These are phyloP conservation scores for Cyclocybe aegerita DNA, from an alignment of 768 basidiomycete genomes.

Conservation along the genomic window DNA sequence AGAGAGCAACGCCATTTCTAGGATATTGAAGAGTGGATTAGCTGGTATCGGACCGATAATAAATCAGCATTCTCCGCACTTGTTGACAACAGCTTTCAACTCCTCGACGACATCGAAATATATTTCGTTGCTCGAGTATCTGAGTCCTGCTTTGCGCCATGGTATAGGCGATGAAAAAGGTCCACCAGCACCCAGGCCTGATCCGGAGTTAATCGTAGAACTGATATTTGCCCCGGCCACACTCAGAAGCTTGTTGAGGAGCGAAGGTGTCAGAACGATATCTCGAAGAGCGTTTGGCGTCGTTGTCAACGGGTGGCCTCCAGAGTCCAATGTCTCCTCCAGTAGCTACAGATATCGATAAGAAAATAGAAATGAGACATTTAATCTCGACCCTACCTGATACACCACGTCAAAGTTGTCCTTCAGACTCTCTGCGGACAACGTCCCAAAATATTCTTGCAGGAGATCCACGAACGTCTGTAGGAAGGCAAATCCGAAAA, in stretches of 20 bases:
- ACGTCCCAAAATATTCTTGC: constrained; percentile 83
- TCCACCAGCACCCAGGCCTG: constrained; percentile 39
- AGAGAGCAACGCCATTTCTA: constrained; percentile 69
- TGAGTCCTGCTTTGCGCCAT: constrained; percentile 84
- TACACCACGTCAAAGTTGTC: constrained; percentile 97
- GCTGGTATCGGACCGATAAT: neutral
- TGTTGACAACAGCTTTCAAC: constrained; percentile 75
- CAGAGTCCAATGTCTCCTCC: constrained; percentile 93
- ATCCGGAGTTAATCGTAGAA: constrained; percentile 44
- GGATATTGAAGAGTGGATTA: constrained; percentile 3
- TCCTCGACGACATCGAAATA: constrained; percentile 90
- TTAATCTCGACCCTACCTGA: constrained; percentile 52
- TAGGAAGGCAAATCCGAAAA: constrained; percentile 87
- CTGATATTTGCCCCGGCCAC: constrained; percentile 52
- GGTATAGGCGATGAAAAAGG: constrained; percentile 90
- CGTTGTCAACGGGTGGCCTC: constrained; percentile 90
- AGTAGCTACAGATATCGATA: constrained; percentile 55
- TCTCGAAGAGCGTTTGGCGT: constrained; percentile 88
- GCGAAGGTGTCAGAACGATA: constrained; percentile 89
- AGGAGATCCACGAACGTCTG: constrained; percentile 84
- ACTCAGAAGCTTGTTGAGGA: constrained; percentile 70
- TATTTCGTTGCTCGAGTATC: constrained; percentile 87
- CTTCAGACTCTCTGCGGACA: constrained; percentile 75
- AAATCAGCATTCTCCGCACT: constrained; percentile 40
- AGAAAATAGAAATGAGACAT: constrained; percentile 3